phyloP scores from a whole-genome alignment of 2,329 filamentous ascomycete species.

The Claviceps maximensis region DNA sequence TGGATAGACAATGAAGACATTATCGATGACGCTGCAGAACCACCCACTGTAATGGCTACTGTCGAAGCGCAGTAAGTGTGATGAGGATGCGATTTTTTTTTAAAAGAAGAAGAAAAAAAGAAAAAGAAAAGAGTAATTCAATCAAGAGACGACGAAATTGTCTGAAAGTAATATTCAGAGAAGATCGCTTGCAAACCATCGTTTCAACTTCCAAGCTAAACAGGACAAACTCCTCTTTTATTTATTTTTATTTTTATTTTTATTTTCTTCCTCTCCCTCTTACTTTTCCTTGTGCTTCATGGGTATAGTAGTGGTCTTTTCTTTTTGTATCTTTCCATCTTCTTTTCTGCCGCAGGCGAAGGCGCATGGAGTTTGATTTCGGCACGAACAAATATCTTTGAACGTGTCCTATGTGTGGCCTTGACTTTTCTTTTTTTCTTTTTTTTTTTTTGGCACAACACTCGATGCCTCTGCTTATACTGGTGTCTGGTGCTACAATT shows the following conservation, averaged over 20 bases:
- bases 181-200: background rate
- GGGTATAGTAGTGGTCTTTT: background rate
- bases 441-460: too few species aligned
- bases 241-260: background rate
- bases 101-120: too few species aligned
- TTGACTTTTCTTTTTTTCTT: too few species aligned
- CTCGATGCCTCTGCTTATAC: too few species aligned
- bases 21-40: background rate
- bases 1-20: conserved; percentile 15
- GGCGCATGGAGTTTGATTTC: background rate
- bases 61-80: background rate
- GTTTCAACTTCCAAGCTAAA: too few species aligned
- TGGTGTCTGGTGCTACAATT: too few species aligned
- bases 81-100: too few species aligned
- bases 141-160: background rate
- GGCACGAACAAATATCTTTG: background rate
- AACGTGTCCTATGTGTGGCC: too few species aligned
- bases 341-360: background rate
- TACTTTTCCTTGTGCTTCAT: background rate
- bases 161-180: background rate
- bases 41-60: background rate
- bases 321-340: background rate
- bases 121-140: background rate
- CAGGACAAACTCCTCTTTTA: background rate
- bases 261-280: background rate